Base-by-base conservation (phyloP, 2,329 filamentous ascomycete species). In the Emericellopsis cladophorae region DNA sequence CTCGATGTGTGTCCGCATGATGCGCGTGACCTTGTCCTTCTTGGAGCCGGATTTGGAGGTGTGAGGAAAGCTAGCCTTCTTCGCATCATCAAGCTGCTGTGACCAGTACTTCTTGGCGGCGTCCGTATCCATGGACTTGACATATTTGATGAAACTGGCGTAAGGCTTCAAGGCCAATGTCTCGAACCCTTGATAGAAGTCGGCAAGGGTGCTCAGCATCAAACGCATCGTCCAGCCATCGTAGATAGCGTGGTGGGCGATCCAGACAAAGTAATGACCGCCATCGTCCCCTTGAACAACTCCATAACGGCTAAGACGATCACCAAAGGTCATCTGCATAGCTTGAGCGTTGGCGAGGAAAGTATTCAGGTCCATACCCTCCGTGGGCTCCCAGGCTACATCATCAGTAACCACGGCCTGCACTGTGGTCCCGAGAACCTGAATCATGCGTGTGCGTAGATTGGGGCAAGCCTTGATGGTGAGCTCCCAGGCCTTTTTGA, bases 171-270 rank as follows among this genome's bases (percentile, higher is more conserved):
- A 21, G 11, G 12, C 22, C 9, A 18, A 24, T 9, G n/a, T 35
- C 32, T 10, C 32, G 15, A 11, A 8, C 8, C 26, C 18, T 31
- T 31, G n/a, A 12, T 44, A 44, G n/a, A 26, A 10, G 5, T 31
- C 16, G 11, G 31, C 15, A 7, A 51, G 36, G 1, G 32, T 31
- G 15, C 32, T 24, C 7, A 46, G 23, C 7, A 48, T 42, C 0
- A 50, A 38, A 10, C 26, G 31, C 31, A 45, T 18, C 5, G 49
- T 49, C 49, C 49, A 54, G 5, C 52, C 54, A 34, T 57, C 54
- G 29, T 54, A 53, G 1, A 54, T 34, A 4, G 53, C 45, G 26
- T 56, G 54, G 23, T 57, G 54, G 4, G 44, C 44, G 4, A 50
- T 50, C 42, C 48, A 52, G 4, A 53, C 43, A 14, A 57, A 50